A percentile compares a stretch with the other conserved stretches of the same genome.
Conservation (phyloP, 1,139 yeast genomes). For the Taiozyma sp. region DNA sequence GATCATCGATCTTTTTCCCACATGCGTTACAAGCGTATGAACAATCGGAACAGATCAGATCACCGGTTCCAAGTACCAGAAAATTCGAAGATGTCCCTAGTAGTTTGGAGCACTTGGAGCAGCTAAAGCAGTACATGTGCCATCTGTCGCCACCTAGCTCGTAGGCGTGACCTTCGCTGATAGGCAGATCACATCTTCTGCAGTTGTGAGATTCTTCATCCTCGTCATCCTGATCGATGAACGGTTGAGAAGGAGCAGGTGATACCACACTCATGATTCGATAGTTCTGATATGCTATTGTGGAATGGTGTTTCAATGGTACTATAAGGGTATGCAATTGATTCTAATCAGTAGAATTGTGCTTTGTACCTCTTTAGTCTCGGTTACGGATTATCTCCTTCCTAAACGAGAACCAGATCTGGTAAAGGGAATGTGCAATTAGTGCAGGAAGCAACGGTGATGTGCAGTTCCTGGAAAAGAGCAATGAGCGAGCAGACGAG, state of each 20-base stretch:
- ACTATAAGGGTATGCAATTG: neutral
- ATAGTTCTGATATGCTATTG: neutral
- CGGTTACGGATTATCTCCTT: neutral
- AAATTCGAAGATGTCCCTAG: conserved; percentile 88
- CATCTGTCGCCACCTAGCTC: conserved; percentile 89
- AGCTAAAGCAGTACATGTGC: conserved; percentile 91
- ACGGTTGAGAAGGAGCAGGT: neutral
- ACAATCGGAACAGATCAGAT: conserved; percentile 85
- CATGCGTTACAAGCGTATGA: conserved; percentile 88
- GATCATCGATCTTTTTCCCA: conserved; percentile 84
- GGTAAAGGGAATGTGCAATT: neutral
- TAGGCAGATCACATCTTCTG: conserved; percentile 31
- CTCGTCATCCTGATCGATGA: conserved; percentile 6
- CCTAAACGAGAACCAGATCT: neutral
- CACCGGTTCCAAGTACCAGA: conserved; percentile 88
- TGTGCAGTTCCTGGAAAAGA: neutral
- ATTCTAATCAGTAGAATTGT: neutral
- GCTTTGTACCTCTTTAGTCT: neutral
- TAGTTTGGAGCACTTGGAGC: conserved; percentile 75
- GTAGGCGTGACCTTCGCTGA: conserved; percentile 75
- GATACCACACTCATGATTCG: neutral
- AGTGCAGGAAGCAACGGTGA: neutral
- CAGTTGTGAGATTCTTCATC: conserved; percentile 20
- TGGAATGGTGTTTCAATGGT: neutral
- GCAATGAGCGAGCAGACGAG: neutral